Evolutionary conservation across 2,329 filamentous ascomycete genomes (phyloP), one percentile per base, ranked within the genome.

Genomic region (Nakataea oryzae): DNA sequence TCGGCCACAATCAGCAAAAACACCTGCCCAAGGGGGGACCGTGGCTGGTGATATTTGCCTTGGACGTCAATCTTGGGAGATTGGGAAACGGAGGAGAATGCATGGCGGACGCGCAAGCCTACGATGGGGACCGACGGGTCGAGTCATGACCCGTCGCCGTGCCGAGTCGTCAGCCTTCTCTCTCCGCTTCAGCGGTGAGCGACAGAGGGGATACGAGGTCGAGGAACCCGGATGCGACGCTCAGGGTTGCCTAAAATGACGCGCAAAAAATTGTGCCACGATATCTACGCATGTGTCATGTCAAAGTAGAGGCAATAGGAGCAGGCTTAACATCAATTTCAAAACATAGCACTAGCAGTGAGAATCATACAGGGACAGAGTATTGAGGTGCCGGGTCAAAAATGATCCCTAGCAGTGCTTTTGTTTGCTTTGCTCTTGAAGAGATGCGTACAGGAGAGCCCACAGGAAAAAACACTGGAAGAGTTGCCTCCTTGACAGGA

Each of bases 391-490:
- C 69, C 66, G 69, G 70, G 67, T 74, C 74, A 76, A 76, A 75
- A 76, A 70, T 76, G 72, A 70, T 65, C 71, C 72, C 65, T 60
- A 67, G 72, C 69, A 72, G 70, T 71, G 68, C 13, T 64, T 71
- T 70, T 67, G 63, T 71, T 70, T 67, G 63, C 65, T 66, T 72
- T 70, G 67, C 62, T 63, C 64, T 69, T 70, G 68, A 62, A 69
- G 67, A 63, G 69, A 61, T 62, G 65, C 47, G 62, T 65, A 66
- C 59, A 65, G 30, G 47, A 26, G 68, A 65, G 67, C 69, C 66
- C 59, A 64, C 59, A 50, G 30, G n/a, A n/a, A 26, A n/a, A 11
- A 67, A 66, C 67, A 69, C 61, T 61, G 54, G 58, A 26, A 66
- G 65, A 62, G 62, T 21, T 7, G 17, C 2, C 7, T 57, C 61